Conservation (phyloP, 345 rosid species). For the Lepidium didymum region DNA sequence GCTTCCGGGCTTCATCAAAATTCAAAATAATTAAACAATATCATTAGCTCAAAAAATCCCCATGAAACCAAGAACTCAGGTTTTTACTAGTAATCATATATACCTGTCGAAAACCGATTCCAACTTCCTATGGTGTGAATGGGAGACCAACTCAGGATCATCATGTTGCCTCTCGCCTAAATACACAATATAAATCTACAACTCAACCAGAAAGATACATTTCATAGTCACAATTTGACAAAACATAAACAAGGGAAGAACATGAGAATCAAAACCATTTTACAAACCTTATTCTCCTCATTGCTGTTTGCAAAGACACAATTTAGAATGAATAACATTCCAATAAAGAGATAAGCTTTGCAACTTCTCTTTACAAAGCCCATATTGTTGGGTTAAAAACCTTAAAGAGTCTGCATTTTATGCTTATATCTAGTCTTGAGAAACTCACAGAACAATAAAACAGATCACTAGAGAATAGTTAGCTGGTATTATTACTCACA, state of each 20-base stretch:
- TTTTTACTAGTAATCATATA: neutral
- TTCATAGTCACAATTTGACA: constrained; percentile 3
- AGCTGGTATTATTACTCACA: neutral
- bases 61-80: neutral
- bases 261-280: neutral
- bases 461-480: neutral
- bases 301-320: neutral
- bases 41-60: neutral
- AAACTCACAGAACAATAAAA: neutral
- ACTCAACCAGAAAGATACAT: neutral
- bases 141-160: constrained; percentile 31
- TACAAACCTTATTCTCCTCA: constrained; percentile 8
- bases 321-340: neutral
- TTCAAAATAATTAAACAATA: neutral
- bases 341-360: neutral
- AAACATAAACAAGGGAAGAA: neutral
- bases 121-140: constrained; percentile 34
- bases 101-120: constrained; percentile 39
- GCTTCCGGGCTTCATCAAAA: constrained; percentile 33
- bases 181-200: constrained; percentile 24
- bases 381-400: neutral
- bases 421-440: neutral
- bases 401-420: neutral
- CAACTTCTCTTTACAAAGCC: constrained; percentile 1
- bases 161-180: constrained; percentile 41